Conservation (phyloP, 2,329 filamentous ascomycete genomes). For the Exophiala oligosperma region DNA sequence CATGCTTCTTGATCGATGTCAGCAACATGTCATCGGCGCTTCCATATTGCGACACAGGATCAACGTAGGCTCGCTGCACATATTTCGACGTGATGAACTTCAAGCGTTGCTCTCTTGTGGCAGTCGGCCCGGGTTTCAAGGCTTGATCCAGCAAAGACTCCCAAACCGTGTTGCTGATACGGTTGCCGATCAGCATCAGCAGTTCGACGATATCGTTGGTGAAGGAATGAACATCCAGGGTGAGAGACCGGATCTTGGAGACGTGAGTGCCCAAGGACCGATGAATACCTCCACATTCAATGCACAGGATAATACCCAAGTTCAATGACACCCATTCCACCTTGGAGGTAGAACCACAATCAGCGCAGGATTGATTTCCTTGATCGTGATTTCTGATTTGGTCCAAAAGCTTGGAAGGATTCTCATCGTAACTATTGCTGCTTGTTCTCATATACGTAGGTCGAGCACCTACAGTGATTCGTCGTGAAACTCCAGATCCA, state of each 20-base stretch:
- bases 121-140: constrained; percentile 72
- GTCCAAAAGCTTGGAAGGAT: constrained; percentile 81
- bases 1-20: constrained; percentile 92
- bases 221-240: constrained; percentile 92
- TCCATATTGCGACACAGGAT: constrained; percentile 70
- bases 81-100: constrained; percentile 96
- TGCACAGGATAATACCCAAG: constrained; percentile 91
- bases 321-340: constrained; percentile 99
- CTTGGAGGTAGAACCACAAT: constrained; percentile 87
- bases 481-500: constrained; percentile 67
- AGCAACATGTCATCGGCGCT: constrained; percentile 85
- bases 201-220: constrained; percentile 96
- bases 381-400: constrained; percentile 86
- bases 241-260: constrained; percentile 93
- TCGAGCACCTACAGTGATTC: constrained; percentile 88
- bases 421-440: constrained; percentile 70
- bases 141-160: constrained; percentile 77
- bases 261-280: constrained; percentile 95
- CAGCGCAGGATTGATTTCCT: constrained; percentile 90
- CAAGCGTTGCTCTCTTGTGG: constrained; percentile 86
- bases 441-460: constrained; percentile 69
- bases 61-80: constrained; percentile 77
- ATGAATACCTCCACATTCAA: constrained; percentile 97
- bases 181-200: constrained; percentile 85
- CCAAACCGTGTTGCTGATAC: constrained; percentile 95